These are phyloP conservation scores for Aspergillus saccharolyticus DNA, from an alignment of 495 filamentous ascomycete species.

Conservation along the genomic window DNA sequence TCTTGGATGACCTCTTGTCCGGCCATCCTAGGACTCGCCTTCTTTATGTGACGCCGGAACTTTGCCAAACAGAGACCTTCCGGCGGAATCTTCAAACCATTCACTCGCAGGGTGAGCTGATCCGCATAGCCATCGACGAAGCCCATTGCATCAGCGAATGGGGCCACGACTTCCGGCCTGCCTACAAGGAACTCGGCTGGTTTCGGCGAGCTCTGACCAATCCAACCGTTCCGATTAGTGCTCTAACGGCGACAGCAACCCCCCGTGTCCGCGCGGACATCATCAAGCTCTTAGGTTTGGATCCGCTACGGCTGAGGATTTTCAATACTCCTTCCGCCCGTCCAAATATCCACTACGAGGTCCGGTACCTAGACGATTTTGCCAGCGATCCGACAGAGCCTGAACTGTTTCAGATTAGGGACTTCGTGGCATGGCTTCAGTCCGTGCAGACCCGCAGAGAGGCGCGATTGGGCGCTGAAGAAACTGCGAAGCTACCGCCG, in stretches of 20 bases:
- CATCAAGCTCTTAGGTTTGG: conserved; percentile 64
- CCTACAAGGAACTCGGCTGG: conserved; percentile 83
- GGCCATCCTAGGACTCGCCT: conserved; percentile 81
- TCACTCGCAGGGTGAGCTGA: conserved; percentile 75
- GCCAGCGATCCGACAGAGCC: conserved; percentile 23
- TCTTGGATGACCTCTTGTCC: conserved; percentile 74
- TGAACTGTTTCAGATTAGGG: conserved; percentile 51
- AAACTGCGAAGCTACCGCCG: conserved; percentile 49
- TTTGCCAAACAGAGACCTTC: conserved; percentile 74
- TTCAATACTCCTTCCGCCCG: conserved; percentile 79
- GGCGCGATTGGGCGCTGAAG: conserved; percentile 32
- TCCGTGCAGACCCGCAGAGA: conserved; percentile 61
- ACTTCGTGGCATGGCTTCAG: conserved; percentile 69
- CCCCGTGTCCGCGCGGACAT: conserved; percentile 73
- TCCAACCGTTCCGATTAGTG: conserved; percentile 82
- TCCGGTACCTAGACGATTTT: conserved; percentile 70
- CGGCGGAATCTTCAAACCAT: conserved; percentile 67
- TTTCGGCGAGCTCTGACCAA: conserved; percentile 73
- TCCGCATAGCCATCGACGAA: conserved; percentile 86
- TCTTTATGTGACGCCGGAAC: conserved; percentile 90
- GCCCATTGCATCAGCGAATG: conserved; percentile 97
- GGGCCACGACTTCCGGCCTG: conserved; percentile 95
- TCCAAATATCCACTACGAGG: conserved; percentile 86
- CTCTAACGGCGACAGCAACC: conserved; percentile 87
- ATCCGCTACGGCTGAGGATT: conserved; percentile 54